Conservation (phyloP, 345 rosid species). For the Salix viminalis region DNA sequence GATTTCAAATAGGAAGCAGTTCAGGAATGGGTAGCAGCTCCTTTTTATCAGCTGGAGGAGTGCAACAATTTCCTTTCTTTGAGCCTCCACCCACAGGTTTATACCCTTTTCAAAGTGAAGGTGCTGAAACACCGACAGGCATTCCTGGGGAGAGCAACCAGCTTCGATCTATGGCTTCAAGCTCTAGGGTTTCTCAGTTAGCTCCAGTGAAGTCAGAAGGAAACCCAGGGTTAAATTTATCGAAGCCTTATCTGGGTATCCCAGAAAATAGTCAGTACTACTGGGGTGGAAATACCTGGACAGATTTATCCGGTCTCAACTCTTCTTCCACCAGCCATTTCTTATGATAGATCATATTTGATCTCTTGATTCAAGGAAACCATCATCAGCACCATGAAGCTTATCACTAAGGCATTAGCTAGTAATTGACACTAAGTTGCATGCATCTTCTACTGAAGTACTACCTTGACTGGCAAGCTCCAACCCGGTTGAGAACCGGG, state of each 20-base stretch:
- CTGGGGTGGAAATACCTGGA: constrained; percentile 45
- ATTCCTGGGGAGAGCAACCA: constrained; percentile 30
- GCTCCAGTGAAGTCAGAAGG: constrained; percentile 59
- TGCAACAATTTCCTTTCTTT: constrained; percentile 49
- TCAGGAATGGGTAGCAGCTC: constrained; percentile 26
- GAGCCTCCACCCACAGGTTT: constrained; percentile 34
- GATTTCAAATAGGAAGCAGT: constrained; percentile 41
- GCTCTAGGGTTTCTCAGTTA: constrained; percentile 54
- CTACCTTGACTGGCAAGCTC: background rate
- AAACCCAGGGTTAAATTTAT: constrained; percentile 31
- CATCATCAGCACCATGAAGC: constrained; percentile 4
- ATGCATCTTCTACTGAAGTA: background rate
- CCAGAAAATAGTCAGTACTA: constrained; percentile 43
- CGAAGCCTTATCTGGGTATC: constrained; percentile 31
- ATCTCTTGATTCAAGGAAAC: background rate
- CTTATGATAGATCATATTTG: constrained; percentile 14
- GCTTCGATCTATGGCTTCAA: constrained; percentile 24
- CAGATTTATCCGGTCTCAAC: constrained; percentile 48
- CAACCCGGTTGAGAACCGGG: background rate
- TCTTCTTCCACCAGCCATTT: constrained; percentile 33
- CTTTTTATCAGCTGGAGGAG: constrained; percentile 26
- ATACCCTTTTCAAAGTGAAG: constrained; percentile 41
- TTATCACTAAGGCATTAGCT: background rate
- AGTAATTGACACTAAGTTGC: constrained; percentile 2
- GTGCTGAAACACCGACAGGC: constrained; percentile 38